Base-by-base conservation (phyloP, 495 filamentous ascomycete species). In the Cercophora newfieldiana region DNA sequence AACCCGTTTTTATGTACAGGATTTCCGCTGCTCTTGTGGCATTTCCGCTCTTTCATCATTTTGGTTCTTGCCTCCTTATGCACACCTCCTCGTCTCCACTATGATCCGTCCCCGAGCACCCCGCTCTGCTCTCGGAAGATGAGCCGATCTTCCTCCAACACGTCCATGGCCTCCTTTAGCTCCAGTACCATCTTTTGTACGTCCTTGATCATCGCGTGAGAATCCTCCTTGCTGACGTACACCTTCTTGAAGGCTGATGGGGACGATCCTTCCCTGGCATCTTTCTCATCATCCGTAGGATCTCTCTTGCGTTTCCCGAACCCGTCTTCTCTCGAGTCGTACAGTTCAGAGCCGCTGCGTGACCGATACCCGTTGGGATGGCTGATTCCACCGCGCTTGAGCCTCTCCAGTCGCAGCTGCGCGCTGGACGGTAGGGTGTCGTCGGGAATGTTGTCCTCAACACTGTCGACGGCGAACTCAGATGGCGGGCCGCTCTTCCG, bases 111-210 rank as follows among this genome's bases (percentile, higher is more conserved):
- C 54, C 63, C 66, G 30, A 61, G 55, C 19, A 54, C 33, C 29
- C 53, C 64, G 44, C 68, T 48, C 44, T 69, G 62, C 61, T 66
- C 68, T 19, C 60, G 44, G 33, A 66, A 29, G 24, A 65, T 50
- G 16, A 28, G 31, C 44, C 56, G 30, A 48, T 72, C 67, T 44
- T 61, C 56, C 28, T 74, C 74, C 67, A 71, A 48, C 61, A 50
- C 31, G 22, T 71, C 71, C 72, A 74, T 74, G 7, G 60, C 62
- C 63, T 75, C 70, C 49, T 67, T 67, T 64, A 76, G 44, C 70
- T 76, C 74, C 31, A 66, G 60, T 55, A 76, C 44, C 74, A 76
- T 76, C 54, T 69, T 61, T 64, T 66, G 66, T 24, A 71, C 72
- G 12, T 71, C 56, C 65, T 66, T 69, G 57, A 74, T 70, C 66